Evolutionary conservation across 495 filamentous ascomycete species (phyloP).

Genomic region (Neurospora pannonica): DNA sequence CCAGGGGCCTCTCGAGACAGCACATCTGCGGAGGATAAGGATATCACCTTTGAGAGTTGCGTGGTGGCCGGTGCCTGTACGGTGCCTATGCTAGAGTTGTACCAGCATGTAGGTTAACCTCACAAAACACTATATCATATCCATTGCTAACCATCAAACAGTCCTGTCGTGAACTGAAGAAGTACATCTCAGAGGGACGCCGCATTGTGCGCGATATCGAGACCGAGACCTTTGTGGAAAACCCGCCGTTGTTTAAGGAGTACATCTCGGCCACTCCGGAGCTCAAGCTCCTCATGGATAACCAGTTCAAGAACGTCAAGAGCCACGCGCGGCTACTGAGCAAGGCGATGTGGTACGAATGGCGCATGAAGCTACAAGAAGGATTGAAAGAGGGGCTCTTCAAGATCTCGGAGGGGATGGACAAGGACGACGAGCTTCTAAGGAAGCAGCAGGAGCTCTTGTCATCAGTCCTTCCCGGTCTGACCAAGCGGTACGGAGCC

Average conservation of each 20-base stretch:
- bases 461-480: constrained; percentile 50
- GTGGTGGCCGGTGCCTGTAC: constrained; percentile 88
- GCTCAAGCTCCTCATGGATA: constrained; percentile 78
- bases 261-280: constrained; percentile 84
- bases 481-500: constrained; percentile 47
- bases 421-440: constrained; percentile 60
- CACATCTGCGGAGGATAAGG: constrained; percentile 33
- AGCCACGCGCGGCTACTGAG: constrained; percentile 80
- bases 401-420: constrained; percentile 66
- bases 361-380: constrained; percentile 85
- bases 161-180: constrained; percentile 90
- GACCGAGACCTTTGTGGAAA: constrained; percentile 72
- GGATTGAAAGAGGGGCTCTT: constrained; percentile 71
- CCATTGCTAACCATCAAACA: constrained; percentile 30
- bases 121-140: neutral
- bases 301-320: constrained; percentile 93
- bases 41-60: constrained; percentile 56
- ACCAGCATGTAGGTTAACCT: constrained; percentile 65
- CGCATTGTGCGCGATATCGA: constrained; percentile 84
- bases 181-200: constrained; percentile 84
- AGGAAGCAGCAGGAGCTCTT: constrained; percentile 58
- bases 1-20: constrained; percentile 38
- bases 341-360: constrained; percentile 95
- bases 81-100: constrained; percentile 84
- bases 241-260: constrained; percentile 83